These are phyloP conservation scores for Clitocybe nebularis DNA, from an alignment of 1,284 basidiomycete genomes.

Conservation along the genomic window DNA sequence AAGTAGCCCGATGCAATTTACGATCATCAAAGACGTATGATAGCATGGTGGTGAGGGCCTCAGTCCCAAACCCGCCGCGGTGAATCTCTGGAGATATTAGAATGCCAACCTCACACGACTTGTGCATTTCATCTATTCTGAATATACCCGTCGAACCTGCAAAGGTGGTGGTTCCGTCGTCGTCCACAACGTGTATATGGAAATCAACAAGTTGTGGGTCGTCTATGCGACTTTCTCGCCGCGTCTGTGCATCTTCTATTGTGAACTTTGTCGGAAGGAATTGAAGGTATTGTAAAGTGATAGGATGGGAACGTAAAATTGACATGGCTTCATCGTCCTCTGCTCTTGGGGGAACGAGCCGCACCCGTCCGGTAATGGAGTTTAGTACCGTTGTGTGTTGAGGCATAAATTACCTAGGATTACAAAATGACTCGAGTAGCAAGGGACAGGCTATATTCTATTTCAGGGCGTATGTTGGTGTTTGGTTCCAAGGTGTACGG, in stretches of 20 bases:
- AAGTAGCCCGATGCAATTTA: conserved; percentile 36
- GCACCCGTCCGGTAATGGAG: conserved; percentile 36
- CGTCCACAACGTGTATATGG: conserved; percentile 27
- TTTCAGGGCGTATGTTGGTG: not conserved
- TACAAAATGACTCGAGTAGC: too few species aligned
- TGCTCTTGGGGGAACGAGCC: conserved; percentile 31
- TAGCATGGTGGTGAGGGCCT: conserved; percentile 35
- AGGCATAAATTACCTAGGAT: not conserved
- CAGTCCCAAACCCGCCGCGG: conserved; percentile 35
- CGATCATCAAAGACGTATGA: conserved; percentile 36
- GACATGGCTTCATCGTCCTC: conserved; percentile 33
- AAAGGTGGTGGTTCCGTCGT: conserved; percentile 24
- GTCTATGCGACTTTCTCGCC: conserved; percentile 31
- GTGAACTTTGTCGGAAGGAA: conserved; percentile 34
- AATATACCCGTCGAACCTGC: conserved; percentile 35
- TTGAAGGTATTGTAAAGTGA: conserved; percentile 32
- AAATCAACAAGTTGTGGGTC: conserved; percentile 33
- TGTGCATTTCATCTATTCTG: conserved; percentile 30
- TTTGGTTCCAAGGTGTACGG: not conserved
- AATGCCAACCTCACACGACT: conserved; percentile 39
- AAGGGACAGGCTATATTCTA: too few species aligned
- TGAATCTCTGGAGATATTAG: conserved; percentile 33
- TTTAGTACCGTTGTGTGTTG: conserved; percentile 24
- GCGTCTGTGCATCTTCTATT: conserved; percentile 28
- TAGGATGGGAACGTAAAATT: conserved; percentile 33